A percentile compares a stretch with the other conserved stretches of the same genome.
Conservation (phyloP, 2,329 filamentous ascomycete species). For the Zalaria sp. region DNA sequence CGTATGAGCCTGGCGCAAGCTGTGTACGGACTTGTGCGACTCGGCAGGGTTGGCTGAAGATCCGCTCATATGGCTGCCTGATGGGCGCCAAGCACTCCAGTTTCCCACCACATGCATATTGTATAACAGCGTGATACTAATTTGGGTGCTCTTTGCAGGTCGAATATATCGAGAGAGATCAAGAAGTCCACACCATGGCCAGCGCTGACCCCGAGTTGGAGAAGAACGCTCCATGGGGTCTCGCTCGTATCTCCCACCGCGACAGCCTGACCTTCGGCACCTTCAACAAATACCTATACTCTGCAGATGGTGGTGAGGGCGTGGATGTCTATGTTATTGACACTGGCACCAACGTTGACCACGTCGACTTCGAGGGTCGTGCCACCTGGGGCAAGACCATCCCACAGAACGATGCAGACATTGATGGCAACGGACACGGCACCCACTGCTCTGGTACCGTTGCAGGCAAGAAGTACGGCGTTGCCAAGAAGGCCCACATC, state of each 20-base stretch:
- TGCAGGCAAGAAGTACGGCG: constrained; percentile 96
- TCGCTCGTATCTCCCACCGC: constrained; percentile 95
- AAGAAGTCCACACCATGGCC: constrained; percentile 70
- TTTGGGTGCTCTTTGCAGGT: constrained; percentile 43
- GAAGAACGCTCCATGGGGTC: constrained; percentile 95
- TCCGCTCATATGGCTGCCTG: too few relatives aligned
- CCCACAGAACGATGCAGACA: constrained; percentile 67
- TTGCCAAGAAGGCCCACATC: constrained; percentile 95
- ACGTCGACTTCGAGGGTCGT: constrained; percentile 95
- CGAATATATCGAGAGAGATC: constrained; percentile 92
- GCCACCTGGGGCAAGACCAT: constrained; percentile 97
- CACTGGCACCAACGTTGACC: constrained; percentile 84
- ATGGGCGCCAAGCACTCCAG: too few relatives aligned
- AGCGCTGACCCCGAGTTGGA: constrained; percentile 43
- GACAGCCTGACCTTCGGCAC: constrained; percentile 72
- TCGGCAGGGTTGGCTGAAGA: too few relatives aligned
- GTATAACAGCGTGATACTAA: too few relatives aligned
- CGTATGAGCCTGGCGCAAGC: too few relatives aligned
- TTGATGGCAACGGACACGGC: constrained; percentile 94
- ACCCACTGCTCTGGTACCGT: constrained; percentile 99
- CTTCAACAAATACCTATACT: constrained; percentile 97
- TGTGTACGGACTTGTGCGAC: too few relatives aligned
- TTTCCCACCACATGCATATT: too few relatives aligned
- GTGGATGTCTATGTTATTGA: constrained; percentile 98
- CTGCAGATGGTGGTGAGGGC: constrained; percentile 80